Evolutionary conservation across 2,329 filamentous ascomycete species (phyloP).

Genomic region (Penicillium rolfsii): DNA sequence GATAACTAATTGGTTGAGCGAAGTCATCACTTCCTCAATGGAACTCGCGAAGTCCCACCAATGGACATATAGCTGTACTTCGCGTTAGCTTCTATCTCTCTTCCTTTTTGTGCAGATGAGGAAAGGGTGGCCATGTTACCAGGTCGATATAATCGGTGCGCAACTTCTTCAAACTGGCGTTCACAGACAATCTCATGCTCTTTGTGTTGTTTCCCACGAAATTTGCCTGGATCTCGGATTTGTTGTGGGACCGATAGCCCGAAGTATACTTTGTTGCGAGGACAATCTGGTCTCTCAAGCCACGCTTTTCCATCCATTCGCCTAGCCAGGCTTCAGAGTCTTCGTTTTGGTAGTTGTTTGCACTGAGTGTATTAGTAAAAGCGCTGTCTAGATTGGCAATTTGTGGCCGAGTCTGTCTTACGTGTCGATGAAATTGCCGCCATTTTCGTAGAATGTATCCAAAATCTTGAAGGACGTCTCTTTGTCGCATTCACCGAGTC

Average conservation of each 20-base stretch:
- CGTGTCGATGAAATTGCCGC: conserved; percentile 60
- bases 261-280: conserved; percentile 59
- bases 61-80: conserved; percentile 59
- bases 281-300: conserved; percentile 56
- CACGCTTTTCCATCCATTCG: conserved; percentile 55
- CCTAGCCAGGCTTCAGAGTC: conserved; percentile 57
- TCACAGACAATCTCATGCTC: conserved; percentile 33
- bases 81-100: neutral
- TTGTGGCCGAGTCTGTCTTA: conserved; percentile 4
- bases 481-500: conserved; percentile 51
- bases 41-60: conserved; percentile 70
- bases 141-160: conserved; percentile 44
- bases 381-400: too few relatives aligned
- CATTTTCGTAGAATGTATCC: conserved; percentile 55
- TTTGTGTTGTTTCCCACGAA: conserved; percentile 42
- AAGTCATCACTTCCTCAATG: conserved; percentile 70
- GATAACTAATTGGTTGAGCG: conserved; percentile 62
- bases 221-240: conserved; percentile 37
- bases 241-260: conserved; percentile 41
- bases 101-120: neutral
- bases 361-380: conserved; percentile 21
- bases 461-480: conserved; percentile 54
- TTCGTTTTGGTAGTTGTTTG: conserved; percentile 55
- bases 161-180: conserved; percentile 37
- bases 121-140: conserved; percentile 11